Percentiles rank a stretch among this genome's conserved stretches.
Conservation (phyloP, 768 basidiomycete species). For the Suillus brevipes region DNA sequence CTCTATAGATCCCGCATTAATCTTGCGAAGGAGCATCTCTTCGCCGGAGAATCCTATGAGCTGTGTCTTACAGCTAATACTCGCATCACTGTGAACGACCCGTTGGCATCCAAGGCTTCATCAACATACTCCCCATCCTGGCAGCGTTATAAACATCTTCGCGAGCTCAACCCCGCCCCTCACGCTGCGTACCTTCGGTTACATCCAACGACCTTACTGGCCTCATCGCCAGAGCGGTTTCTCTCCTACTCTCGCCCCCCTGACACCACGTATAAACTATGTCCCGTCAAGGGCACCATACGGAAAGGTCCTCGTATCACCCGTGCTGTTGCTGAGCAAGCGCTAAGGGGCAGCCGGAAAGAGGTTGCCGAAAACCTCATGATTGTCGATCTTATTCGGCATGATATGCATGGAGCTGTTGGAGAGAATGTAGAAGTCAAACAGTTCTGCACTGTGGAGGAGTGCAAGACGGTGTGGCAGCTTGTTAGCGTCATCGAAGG, state of each 20-base stretch:
- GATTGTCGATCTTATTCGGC: conserved; percentile 96
- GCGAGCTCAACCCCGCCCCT: conserved; percentile 82
- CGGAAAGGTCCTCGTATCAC: conserved; percentile 67
- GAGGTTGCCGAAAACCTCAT: conserved; percentile 97
- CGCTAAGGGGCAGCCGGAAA: conserved; percentile 68
- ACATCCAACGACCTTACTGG: conserved; percentile 73
- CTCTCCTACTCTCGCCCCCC: conserved; percentile 75
- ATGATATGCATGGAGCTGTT: conserved; percentile 84
- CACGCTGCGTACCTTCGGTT: conserved; percentile 81
- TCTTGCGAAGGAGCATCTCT: conserved; percentile 70
- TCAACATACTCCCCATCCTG: conserved; percentile 46
- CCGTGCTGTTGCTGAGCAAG: conserved; percentile 63
- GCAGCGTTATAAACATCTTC: conserved; percentile 72
- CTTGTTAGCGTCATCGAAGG: conserved; percentile 94
- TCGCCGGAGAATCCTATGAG: conserved; percentile 89
- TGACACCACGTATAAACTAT: conserved; percentile 68
- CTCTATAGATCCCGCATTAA: conserved; percentile 70
- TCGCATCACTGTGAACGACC: conserved; percentile 48
- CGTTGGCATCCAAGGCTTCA: conserved; percentile 17
- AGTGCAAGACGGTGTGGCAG: conserved; percentile 94
- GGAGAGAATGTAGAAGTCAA: conserved; percentile 81
- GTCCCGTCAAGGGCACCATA: conserved; percentile 93
- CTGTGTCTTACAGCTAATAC: conserved; percentile 85
- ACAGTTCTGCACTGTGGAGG: conserved; percentile 86
- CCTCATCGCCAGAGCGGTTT: conserved; percentile 92